These are phyloP conservation scores for Aspergillus brunneoviolaceus DNA, from an alignment of 2,329 filamentous ascomycete genomes.

Conservation along the genomic window DNA sequence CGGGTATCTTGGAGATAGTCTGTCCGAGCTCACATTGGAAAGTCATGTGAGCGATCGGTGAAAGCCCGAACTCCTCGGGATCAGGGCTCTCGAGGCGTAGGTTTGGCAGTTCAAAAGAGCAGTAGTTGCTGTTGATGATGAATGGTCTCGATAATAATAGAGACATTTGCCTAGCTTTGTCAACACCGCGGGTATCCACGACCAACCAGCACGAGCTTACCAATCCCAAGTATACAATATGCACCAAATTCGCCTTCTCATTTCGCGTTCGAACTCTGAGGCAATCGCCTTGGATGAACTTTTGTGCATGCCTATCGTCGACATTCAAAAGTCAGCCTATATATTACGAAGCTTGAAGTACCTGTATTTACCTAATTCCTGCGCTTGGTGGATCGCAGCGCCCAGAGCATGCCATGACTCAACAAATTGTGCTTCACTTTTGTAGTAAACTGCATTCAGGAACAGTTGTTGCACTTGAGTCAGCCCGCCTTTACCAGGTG, in stretches of 20 bases:
- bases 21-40: slow-evolving; percentile 42
- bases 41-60: slow-evolving; percentile 46
- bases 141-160: slow-evolving; percentile 46
- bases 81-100: slow-evolving; percentile 35
- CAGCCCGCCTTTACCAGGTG: slow-evolving; percentile 46
- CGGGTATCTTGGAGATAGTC: slow-evolving; percentile 26
- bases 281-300: slow-evolving; percentile 35
- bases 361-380: slow-evolving; percentile 46
- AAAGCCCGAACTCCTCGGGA: slow-evolving; percentile 38
- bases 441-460: slow-evolving; percentile 49
- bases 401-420: slow-evolving; percentile 52
- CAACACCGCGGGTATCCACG: neutral
- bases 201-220: slow-evolving; percentile 28
- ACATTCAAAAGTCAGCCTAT: neutral
- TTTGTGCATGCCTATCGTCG: slow-evolving; percentile 34
- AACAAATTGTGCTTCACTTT: slow-evolving; percentile 48
- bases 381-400: slow-evolving; percentile 48
- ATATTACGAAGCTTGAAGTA: neutral
- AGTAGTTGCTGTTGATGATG: slow-evolving; percentile 45
- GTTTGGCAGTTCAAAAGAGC: slow-evolving; percentile 42
- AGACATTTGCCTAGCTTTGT: slow-evolving; percentile 40
- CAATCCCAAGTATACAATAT: slow-evolving; percentile 52
- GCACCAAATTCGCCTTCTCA: slow-evolving; percentile 49
- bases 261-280: slow-evolving; percentile 50
- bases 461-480: slow-evolving; percentile 53